Evolutionary conservation across 345 rosid species (phyloP).

Genomic region (Syzygium aqueum): DNA sequence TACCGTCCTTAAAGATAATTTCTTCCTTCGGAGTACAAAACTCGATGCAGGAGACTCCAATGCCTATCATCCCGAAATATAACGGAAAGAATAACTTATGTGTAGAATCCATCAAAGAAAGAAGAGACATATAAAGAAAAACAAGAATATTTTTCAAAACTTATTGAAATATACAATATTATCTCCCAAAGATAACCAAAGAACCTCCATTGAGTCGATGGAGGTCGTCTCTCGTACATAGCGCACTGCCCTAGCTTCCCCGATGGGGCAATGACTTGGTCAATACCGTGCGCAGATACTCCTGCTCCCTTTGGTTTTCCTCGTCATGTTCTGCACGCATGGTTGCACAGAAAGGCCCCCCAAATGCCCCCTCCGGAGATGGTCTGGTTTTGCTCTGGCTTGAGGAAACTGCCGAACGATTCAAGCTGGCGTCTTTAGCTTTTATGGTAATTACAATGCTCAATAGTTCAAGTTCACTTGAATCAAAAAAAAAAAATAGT

Average conservation of each 20-base stretch:
- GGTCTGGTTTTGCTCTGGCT: neutral
- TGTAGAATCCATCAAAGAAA: too few species aligned
- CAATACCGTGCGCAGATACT: neutral
- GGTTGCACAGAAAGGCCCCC: neutral
- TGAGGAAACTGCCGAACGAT: neutral
- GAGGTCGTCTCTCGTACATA: neutral
- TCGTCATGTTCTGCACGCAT: neutral
- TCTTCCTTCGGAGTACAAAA: too few species aligned
- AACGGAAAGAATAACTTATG: too few species aligned
- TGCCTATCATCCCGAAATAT: too few species aligned
- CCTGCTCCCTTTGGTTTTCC: neutral
- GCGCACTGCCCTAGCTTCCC: neutral
- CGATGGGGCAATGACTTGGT: neutral
- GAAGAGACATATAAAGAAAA: too few species aligned
- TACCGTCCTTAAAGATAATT: too few species aligned
- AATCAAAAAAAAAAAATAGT: too few species aligned
- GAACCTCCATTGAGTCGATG: neutral
- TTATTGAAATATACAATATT: too few species aligned
- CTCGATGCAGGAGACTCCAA: too few species aligned
- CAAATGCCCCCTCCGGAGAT: neutral
- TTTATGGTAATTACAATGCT: neutral
- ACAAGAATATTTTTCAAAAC: too few species aligned
- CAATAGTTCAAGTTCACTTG: neutral
- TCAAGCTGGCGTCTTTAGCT: neutral
- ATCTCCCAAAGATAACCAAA: neutral